Base-by-base conservation (phyloP, 805 yeast genomes). In the Maudiozyma serrabonitensis region DNA sequence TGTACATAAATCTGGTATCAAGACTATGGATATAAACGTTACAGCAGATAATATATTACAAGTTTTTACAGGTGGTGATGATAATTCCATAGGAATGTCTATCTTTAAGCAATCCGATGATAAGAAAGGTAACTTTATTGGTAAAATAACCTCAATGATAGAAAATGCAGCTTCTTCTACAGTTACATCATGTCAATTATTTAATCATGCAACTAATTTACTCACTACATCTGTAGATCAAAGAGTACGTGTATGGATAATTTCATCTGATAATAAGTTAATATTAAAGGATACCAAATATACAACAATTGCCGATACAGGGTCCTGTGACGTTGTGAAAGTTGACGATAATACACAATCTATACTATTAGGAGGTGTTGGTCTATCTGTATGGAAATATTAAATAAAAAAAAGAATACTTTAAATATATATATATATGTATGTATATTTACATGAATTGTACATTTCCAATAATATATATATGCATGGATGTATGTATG, bases 281-380 rank as follows among this genome's bases (percentile, higher is more conserved):
- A 48, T 41, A 4, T 49, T 79, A 28, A 49, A 43, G 1, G 72
- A 74, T 8, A 69, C 75, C 0, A 63, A 63, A 43, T 86, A 84
- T 63, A 87, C 96, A 1, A 82, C 95, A 0, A 79, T 89, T 35
- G 95, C 97, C 0, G 99, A 91, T 59, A 87, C 96, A 0, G 97
- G 96, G 0, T 81, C 88, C 43, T 66, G 81, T 28, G 87, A 73
- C 46, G 55, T 74, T 2, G 56, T 70, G 1, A 43, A 49, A 0
- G 54, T 63, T 1, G 53, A 56, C 4, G 61, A 63, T 11, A 69
- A 66, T 1, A 57, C 57, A 0, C 18, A 41, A n/a, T 57, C 63
- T 2, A 48, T 74, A 28, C 69, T 74, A 1, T 67, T 87, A 35
- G 96, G 91, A 11, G 96, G 96, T 13, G 84, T 90, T 2, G 96